Evolutionary conservation across 2,329 filamentous ascomycete species (phyloP).

Genomic region (Trichoderma afroharzianum): DNA sequence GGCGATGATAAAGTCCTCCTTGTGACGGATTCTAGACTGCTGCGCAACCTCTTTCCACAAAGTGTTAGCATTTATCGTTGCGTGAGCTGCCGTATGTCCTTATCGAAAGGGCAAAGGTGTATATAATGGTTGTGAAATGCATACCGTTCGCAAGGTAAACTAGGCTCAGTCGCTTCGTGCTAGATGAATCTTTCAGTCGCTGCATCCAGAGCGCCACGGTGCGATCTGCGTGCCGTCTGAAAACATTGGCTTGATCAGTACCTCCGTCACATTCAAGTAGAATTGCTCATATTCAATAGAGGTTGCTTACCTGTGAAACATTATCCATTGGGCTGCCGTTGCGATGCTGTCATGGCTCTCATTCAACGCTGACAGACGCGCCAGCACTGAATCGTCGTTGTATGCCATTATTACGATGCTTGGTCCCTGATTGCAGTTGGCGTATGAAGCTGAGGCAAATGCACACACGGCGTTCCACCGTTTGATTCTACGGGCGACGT

Average conservation of each 20-base stretch:
- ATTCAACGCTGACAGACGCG: conserved; percentile 91
- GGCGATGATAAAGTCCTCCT: conserved; percentile 86
- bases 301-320: conserved; percentile 82
- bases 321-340: conserved; percentile 97
- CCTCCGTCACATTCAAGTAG: conserved; percentile 3
- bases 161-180: conserved; percentile 81
- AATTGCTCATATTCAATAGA: not conserved
- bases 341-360: conserved; percentile 97
- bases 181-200: conserved; percentile 79
- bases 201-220: conserved; percentile 92
- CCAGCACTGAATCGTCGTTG: conserved; percentile 90
- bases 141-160: conserved; percentile 93
- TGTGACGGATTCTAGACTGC: conserved; percentile 88
- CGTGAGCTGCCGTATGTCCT: not conserved
- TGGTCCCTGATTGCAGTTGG: not conserved
- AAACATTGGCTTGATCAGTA: not conserved
- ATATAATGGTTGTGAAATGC: conserved; percentile 21
- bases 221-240: conserved; percentile 83
- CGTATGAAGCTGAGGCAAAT: not conserved
- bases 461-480: not conserved
- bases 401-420: conserved; percentile 68
- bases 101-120: not conserved
- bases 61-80: not conserved
- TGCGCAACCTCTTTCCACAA: conserved; percentile 76
- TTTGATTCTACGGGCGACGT: conserved; percentile 21